Conservation (phyloP, 345 rosid genomes). For the Odontarrhena argentea region DNA sequence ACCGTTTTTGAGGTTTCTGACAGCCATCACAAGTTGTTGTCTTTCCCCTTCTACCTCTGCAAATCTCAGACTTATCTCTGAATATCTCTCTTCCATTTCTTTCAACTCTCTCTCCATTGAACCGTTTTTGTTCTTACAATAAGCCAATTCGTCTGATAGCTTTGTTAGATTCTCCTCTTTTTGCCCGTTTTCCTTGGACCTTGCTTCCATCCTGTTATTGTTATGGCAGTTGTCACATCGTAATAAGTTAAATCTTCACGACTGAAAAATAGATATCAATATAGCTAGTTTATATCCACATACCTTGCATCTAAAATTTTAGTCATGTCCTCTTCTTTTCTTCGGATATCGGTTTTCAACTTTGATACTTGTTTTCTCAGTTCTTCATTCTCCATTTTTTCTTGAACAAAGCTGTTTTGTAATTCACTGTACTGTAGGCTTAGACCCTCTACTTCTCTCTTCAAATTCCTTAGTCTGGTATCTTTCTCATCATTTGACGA, state of each 20-base stretch:
- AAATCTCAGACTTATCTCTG: constrained; percentile 85
- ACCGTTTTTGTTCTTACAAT: constrained; percentile 64
- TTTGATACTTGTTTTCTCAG: constrained; percentile 55
- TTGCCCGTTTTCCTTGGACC: constrained; percentile 38
- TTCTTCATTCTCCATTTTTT: constrained; percentile 63
- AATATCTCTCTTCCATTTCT: constrained; percentile 91
- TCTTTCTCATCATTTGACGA: constrained; percentile 63
- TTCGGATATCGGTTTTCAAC: constrained; percentile 53
- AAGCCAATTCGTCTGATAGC: constrained; percentile 49
- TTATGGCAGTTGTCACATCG: constrained; percentile 1
- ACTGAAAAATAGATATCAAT: neutral
- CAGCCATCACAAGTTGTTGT: constrained; percentile 84
- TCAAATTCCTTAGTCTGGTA: constrained; percentile 46
- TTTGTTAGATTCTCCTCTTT: constrained; percentile 44
- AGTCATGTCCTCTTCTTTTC: constrained; percentile 55
- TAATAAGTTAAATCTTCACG: constrained; percentile 5
- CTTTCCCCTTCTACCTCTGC: constrained; percentile 98
- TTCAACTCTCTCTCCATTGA: constrained; percentile 80
- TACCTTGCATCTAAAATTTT: constrained; percentile 47
- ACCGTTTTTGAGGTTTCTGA: constrained; percentile 73
- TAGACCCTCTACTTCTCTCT: constrained; percentile 56
- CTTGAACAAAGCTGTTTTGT: constrained; percentile 52
- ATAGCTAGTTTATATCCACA: constrained; percentile 20
- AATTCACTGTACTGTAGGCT: constrained; percentile 50
- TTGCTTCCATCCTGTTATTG: constrained; percentile 44